Evolutionary conservation across 148 eudicot genomes (phyloP).

Genomic region (Rhododendron mucronatum): DNA sequence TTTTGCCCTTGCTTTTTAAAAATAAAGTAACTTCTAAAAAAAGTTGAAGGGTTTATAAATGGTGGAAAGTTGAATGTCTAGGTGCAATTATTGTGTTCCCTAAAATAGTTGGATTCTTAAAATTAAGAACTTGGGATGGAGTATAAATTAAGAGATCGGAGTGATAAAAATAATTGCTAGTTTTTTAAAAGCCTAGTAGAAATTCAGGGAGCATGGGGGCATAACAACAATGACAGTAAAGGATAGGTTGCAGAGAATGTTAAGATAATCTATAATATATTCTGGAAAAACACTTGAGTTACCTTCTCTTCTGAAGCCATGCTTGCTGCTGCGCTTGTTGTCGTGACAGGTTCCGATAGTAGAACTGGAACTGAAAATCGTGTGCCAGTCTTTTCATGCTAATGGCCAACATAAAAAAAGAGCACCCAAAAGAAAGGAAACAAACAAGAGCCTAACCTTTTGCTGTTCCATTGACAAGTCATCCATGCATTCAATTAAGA

Average conservation of each 20-base stretch:
- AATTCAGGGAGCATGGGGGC: not conserved
- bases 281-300: not conserved
- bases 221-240: not conserved
- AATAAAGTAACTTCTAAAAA: not conserved
- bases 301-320: constrained; percentile 95
- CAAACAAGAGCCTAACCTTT: constrained; percentile 41
- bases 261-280: not conserved
- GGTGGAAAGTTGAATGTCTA: not conserved
- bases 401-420: constrained; percentile 3
- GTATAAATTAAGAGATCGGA: not conserved
- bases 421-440: not conserved
- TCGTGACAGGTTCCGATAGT: constrained; percentile 70
- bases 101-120: not conserved
- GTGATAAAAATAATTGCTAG: not conserved
- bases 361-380: constrained; percentile 62
- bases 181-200: not conserved
- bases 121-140: not conserved
- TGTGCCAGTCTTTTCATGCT: constrained; percentile 4
- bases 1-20: not conserved
- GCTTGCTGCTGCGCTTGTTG: constrained; percentile 92
- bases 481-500: constrained; percentile 88
- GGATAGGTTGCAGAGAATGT: not conserved
- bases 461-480: constrained; percentile 82
- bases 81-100: not conserved
- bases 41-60: not conserved